Base-by-base conservation (phyloP, 805 yeast species). In the Maudiozyma pseudohumilis region DNA sequence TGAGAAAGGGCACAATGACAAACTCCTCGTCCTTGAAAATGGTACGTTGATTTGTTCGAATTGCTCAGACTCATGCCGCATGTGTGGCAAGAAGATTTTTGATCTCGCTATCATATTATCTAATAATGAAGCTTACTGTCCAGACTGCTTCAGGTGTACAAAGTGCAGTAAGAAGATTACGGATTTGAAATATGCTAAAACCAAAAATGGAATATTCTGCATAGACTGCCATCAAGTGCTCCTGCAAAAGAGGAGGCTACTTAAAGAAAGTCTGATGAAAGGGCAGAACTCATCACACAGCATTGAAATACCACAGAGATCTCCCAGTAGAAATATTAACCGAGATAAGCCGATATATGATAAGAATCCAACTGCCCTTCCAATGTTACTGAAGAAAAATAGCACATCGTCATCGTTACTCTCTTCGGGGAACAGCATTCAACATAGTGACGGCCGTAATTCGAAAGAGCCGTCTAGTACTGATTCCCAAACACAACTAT, bases 61-160 rank as follows among this genome's bases (percentile, higher is more conserved):
- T 40, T 89, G 98, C 59, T 83, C 94, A 15, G 89, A 87, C 56
- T 72, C 78, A 31, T 89, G 98, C 60, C 75, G 75, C 48, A 75
- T 78, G 41, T 89, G 98, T 66, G 74, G 76, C 34, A 80, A 80
- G 53, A 83, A 85, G 56, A 92, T 89, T 44, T 89, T 83, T 48
- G 96, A 89, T 57, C 69, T 86, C 65, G 97, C 98, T 11, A 88
- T 92, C 22, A 50, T 59, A 5, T 37, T 56, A 18, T 67, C 89
- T 24, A 86, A 96, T 2, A 95, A 95, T 26, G 89, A 84, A 55
- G 96, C 97, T 3, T 92, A 85, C 59, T 92, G 97, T 59, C 75
- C 94, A 7, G 69, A 70, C 35, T 89, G 98, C 60, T 92, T 89
- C 64, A 77, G 77, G 50, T 89, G 98, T 60, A 75, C 89, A 35